phyloP scores from a whole-genome alignment of 2,329 filamentous ascomycete species.

The Phialophora chinensis region DNA sequence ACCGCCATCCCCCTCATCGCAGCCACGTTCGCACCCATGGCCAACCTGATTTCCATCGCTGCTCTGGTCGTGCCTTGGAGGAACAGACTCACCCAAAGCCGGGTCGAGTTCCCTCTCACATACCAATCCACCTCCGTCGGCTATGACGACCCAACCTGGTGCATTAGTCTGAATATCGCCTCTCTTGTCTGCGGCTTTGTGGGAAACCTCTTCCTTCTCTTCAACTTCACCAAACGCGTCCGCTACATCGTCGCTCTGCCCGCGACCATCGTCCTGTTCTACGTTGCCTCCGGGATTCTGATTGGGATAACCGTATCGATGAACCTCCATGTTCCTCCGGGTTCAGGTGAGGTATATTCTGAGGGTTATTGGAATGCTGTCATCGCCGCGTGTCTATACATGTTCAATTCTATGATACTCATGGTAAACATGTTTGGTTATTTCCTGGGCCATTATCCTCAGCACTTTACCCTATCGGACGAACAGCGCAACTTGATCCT shows the following conservation, averaged over 20 bases:
- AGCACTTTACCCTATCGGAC: conserved; percentile 77
- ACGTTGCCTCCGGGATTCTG: conserved; percentile 65
- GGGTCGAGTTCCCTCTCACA: conserved; percentile 47
- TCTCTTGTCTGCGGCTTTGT: conserved; percentile 77
- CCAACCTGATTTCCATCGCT: conserved; percentile 85
- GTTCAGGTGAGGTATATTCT: conserved; percentile 65
- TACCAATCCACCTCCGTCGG: conserved; percentile 59
- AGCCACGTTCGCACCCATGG: conserved; percentile 82
- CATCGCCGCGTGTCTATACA: conserved; percentile 79
- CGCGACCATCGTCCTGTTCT: conserved; percentile 82
- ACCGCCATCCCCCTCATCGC: conserved; percentile 75
- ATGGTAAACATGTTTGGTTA: conserved; percentile 81
- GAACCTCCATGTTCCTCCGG: conserved; percentile 63
- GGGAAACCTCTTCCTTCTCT: conserved; percentile 79
- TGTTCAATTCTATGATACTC: conserved; percentile 76
- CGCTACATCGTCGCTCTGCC: conserved; percentile 83
- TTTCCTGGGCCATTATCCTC: conserved; percentile 73
- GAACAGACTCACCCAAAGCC: conserved; percentile 51
- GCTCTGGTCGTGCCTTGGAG: conserved; percentile 84
- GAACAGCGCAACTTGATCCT: conserved; percentile 87
- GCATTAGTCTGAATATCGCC: conserved; percentile 75
- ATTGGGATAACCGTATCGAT: conserved; percentile 71
- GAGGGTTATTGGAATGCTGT: conserved; percentile 89
- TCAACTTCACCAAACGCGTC: conserved; percentile 83
- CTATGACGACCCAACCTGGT: conserved; percentile 73